A percentile compares a stretch with the other conserved stretches of the same genome.
Evolutionary conservation across 352 stramenopile species (phyloP).

Genomic region (Phytophthora kernoviae): DNA sequence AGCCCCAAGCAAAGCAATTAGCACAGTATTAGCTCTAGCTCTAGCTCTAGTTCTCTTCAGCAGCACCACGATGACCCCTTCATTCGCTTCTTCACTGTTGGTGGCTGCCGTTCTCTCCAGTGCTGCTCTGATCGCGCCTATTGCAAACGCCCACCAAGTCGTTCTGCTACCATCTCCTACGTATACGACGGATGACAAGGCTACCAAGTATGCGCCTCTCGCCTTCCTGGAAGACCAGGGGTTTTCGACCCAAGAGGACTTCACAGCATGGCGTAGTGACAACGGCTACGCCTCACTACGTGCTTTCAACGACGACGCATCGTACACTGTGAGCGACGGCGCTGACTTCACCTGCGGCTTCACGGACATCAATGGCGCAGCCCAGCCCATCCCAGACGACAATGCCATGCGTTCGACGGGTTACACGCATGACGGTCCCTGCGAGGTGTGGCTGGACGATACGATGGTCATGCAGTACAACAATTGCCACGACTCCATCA

Average conservation of each 20-base stretch:
- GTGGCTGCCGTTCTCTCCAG: conserved; percentile 26
- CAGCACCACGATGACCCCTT: conserved; percentile 17
- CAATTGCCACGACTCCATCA: conserved; percentile 42
- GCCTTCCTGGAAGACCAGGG: conserved; percentile 57
- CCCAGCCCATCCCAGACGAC: conserved; percentile 38
- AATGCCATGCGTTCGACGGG: conserved; percentile 44
- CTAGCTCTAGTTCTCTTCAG: too few relatives aligned
- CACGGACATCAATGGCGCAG: conserved; percentile 28
- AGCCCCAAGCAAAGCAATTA: conserved; percentile 7
- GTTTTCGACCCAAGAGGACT: conserved; percentile 46
- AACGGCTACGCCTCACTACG: conserved; percentile 50
- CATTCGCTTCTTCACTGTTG: conserved; percentile 26
- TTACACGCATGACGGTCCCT: conserved; percentile 55
- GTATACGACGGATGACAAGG: conserved; percentile 39
- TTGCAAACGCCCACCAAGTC: conserved; percentile 36
- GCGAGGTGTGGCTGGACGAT: conserved; percentile 51
- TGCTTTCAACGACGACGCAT: conserved; percentile 43
- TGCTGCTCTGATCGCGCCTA: conserved; percentile 20
- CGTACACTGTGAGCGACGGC: conserved; percentile 39
- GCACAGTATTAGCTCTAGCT: too few relatives aligned
- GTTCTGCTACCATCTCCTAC: conserved; percentile 44
- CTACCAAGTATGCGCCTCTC: conserved; percentile 44
- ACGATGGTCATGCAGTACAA: conserved; percentile 38
- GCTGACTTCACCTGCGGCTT: conserved; percentile 44
- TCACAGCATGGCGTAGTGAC: conserved; percentile 38